These are phyloP conservation scores for Eucalyptus tenuipes DNA, from an alignment of 345 rosid species.

Conservation along the genomic window DNA sequence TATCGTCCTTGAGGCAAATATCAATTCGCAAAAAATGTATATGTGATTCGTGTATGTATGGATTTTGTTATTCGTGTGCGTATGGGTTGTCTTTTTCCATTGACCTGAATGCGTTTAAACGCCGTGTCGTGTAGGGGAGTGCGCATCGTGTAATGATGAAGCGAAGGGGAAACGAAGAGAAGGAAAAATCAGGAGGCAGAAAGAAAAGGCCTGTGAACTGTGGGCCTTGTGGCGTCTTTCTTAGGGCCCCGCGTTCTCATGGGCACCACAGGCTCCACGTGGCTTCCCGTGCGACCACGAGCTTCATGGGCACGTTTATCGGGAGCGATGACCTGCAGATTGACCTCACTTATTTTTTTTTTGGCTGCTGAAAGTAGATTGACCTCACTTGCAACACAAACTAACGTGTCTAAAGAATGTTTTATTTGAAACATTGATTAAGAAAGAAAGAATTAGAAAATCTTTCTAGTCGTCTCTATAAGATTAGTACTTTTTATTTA, in stretches of 20 bases:
- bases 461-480: background rate
- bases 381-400: background rate
- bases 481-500: background rate
- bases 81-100: background rate
- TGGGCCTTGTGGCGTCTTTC: background rate
- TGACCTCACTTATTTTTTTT: background rate
- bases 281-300: background rate
- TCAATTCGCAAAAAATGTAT: background rate
- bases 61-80: background rate
- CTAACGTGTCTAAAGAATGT: background rate
- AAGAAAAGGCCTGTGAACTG: accelerated
- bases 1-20: background rate
- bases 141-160: background rate
- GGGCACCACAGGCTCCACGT: background rate
- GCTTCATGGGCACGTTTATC: background rate
- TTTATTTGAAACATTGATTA: background rate
- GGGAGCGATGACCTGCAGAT: background rate
- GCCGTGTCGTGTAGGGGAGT: background rate
- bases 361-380: background rate
- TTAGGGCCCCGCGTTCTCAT: background rate
- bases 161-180: background rate
- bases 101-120: background rate
- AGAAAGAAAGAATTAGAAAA: background rate
- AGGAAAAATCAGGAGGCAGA: background rate
- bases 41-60: background rate